Base-by-base conservation (phyloP, 2,329 filamentous ascomycete genomes). In the Cladophialophora carrionii region DNA sequence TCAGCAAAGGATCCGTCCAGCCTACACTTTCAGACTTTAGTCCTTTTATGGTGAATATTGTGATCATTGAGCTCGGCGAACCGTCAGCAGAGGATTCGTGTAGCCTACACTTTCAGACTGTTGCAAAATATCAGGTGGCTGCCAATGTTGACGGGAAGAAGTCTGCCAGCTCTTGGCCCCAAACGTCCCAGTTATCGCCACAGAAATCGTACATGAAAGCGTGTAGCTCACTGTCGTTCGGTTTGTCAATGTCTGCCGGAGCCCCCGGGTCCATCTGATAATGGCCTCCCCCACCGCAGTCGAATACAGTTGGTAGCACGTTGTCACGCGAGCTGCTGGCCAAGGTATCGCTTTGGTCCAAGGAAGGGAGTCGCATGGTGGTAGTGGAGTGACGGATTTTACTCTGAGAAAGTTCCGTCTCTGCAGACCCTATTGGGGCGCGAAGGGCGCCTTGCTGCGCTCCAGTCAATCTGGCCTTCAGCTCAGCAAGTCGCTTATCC, bases 121-220 rank as follows among this genome's bases (percentile, higher is more conserved):
- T 20, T 43, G 37, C 48, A 51, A 14, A 24, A 3, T 10, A 34
- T 58, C 20, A 58, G 17, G 56, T 32, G 20, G 17, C n/a, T 17
- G 56, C 6, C 41, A 43, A 49, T 9, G 12, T 20, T 1, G 37
- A 31, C 14, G 56, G 56, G 14, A 58, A 51, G 22, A 58, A 22
- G 43, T 58, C 56, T 29, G 56, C 31, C 12, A 58, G 32, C n/a
- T 61, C 58, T 26, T 61, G 31, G 5, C 48, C 32, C 49, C 58
- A 61, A 17, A 53, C 24, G 26, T 61, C 58, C 58, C 58, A 61
- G 32, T 54, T 61, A 9, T 61, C 58, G 12, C 49, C 58, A n/a
- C 58, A 61, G 17, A 61, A 61, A 54, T 61, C 58, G 20, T 61
- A 43, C 58, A 61, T 61, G 24, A 61, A 61, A 24, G 58, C 58